Evolutionary conservation across 192 early-diverging fungal genomes (phyloP).

Genomic region (Coemansia sp.): DNA sequence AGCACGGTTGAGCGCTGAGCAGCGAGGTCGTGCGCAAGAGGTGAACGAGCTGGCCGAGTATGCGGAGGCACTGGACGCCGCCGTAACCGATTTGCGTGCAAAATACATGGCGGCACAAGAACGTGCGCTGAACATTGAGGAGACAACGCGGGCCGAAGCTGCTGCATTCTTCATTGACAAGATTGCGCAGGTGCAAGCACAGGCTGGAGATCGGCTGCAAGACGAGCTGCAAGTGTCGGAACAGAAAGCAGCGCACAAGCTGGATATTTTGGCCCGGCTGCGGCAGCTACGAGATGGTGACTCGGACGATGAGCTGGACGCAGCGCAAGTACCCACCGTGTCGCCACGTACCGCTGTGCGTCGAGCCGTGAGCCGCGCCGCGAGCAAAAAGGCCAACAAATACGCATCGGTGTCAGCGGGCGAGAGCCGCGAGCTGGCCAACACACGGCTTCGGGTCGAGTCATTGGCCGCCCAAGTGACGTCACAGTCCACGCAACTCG

Average conservation of each 20-base stretch:
- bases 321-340: slow-evolving; percentile 43
- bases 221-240: slow-evolving; percentile 43
- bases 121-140: slow-evolving; percentile 55
- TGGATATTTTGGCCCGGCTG: slow-evolving; percentile 52
- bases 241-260: slow-evolving; percentile 42
- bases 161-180: slow-evolving; percentile 46
- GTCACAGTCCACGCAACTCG: slow-evolving; percentile 33
- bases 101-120: slow-evolving; percentile 56
- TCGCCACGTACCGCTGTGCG: slow-evolving; percentile 43
- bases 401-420: slow-evolving; percentile 45
- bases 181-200: slow-evolving; percentile 51
- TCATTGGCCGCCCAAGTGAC: slow-evolving; percentile 22
- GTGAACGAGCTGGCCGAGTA: slow-evolving; percentile 45
- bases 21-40: slow-evolving; percentile 15
- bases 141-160: slow-evolving; percentile 59
- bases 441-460: slow-evolving; percentile 17
- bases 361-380: slow-evolving; percentile 42
- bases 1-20: slow-evolving; percentile 11
- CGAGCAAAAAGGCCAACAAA: slow-evolving; percentile 50
- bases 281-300: slow-evolving; percentile 10
- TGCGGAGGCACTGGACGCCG: slow-evolving; percentile 25
- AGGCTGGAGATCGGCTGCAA: slow-evolving; percentile 38
- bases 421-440: slow-evolving; percentile 29
- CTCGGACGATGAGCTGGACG: slow-evolving; percentile 12
- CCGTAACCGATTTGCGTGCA: slow-evolving; percentile 16